Conservation (phyloP, 805 yeast genomes). For the Ogataea pignaliae region DNA sequence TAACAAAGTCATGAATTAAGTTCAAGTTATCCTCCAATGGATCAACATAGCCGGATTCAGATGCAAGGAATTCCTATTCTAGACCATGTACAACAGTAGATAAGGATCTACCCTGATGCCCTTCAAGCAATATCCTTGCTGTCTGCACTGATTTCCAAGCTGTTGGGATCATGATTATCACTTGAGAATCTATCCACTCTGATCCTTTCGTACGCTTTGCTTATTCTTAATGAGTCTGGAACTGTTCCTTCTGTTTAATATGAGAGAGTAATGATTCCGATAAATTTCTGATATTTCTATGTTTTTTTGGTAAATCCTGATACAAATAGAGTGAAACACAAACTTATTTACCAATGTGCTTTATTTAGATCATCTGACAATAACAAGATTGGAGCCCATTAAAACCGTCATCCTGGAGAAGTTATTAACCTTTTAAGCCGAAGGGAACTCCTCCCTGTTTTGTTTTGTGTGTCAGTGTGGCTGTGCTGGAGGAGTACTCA, state of each 20-base stretch:
- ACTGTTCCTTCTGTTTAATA: constrained; percentile 20
- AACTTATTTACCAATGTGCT: too few relatives aligned
- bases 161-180: constrained; percentile 31
- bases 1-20: constrained; percentile 10
- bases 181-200: constrained; percentile 24
- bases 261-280: not conserved
- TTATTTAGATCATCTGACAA: too few relatives aligned
- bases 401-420: too few relatives aligned
- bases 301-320: too few relatives aligned
- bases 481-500: too few relatives aligned
- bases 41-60: constrained; percentile 33
- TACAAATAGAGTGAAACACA: too few relatives aligned
- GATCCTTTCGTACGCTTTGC: constrained; percentile 25
- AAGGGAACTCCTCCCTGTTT: too few relatives aligned
- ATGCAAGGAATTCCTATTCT: constrained; percentile 31
- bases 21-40: constrained; percentile 24
- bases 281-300: too few relatives aligned
- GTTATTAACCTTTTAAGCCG: too few relatives aligned
- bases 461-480: too few relatives aligned
- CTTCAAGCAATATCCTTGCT: constrained; percentile 14
- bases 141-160: constrained; percentile 30
- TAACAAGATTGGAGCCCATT: too few relatives aligned
- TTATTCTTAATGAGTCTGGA: constrained; percentile 21
- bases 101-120: constrained; percentile 22
- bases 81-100: constrained; percentile 32